Conservation (phyloP, 805 yeast species). For the Jamesozyma spencerorum region DNA sequence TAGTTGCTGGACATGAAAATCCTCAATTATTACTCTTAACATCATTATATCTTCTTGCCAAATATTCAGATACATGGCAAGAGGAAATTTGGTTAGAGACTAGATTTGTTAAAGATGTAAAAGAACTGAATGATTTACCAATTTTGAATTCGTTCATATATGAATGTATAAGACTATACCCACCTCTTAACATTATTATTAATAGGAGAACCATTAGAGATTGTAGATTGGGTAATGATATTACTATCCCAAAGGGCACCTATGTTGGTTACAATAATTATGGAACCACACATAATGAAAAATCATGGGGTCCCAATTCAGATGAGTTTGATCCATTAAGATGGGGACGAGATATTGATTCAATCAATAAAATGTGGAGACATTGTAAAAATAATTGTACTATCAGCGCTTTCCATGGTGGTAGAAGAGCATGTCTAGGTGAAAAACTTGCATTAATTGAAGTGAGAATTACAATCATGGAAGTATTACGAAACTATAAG, state of each 20-base stretch:
- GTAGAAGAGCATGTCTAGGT: conserved; percentile 52
- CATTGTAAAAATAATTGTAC: conserved; percentile 37
- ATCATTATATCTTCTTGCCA: conserved; percentile 38
- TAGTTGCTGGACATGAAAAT: conserved; percentile 59
- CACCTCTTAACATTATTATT: conserved; percentile 49
- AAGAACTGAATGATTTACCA: conserved; percentile 45
- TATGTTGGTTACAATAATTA: conserved; percentile 50
- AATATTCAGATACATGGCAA: conserved; percentile 37
- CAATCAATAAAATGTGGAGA: conserved; percentile 34
- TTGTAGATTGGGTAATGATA: conserved; percentile 34
- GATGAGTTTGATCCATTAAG: conserved; percentile 39
- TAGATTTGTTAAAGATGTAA: conserved; percentile 16
- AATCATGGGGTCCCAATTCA: conserved; percentile 39
- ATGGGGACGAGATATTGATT: conserved; percentile 40
- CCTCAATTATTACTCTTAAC: conserved; percentile 46
- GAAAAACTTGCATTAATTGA: conserved; percentile 47
- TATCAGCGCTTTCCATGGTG: conserved; percentile 50
- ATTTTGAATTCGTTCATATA: conserved; percentile 50
- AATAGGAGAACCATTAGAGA: conserved; percentile 38
- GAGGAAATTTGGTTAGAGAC: conserved; percentile 40
- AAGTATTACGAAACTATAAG: conserved; percentile 31
- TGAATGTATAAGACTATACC: conserved; percentile 47
- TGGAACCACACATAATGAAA: conserved; percentile 39
- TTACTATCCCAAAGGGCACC: conserved; percentile 39
- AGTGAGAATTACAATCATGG: conserved; percentile 33